Conservation (phyloP, 202 grass and related monocot species). For the Zizania palustris region DNA sequence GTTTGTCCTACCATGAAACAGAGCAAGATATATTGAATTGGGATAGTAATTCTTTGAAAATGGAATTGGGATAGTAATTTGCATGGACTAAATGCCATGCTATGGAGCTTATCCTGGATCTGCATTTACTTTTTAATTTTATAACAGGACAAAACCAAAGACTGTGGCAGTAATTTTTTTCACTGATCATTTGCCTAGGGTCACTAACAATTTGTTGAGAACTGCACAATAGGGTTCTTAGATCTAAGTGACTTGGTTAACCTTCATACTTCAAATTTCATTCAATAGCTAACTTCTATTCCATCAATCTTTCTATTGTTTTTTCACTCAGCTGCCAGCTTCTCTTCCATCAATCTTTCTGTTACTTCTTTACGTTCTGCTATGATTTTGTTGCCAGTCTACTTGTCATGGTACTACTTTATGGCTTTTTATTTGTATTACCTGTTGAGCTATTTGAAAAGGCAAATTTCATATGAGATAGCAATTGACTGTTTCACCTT, state of each 20-base stretch:
- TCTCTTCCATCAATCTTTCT: background rate
- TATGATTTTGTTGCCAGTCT: background rate
- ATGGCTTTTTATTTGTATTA: background rate
- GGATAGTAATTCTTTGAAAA: background rate
- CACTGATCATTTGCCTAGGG: conserved; percentile 1
- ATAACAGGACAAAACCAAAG: background rate
- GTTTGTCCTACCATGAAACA: background rate
- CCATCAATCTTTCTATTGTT: background rate
- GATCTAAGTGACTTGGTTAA: background rate
- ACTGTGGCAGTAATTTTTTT: background rate
- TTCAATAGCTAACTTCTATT: background rate
- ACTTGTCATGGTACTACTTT: background rate
- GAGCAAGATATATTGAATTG: background rate
- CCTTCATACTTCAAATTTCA: background rate
- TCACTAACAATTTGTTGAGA: background rate
- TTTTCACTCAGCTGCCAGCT: background rate
- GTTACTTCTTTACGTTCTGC: conserved; percentile 6
- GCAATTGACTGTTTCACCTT: background rate
- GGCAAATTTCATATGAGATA: background rate
- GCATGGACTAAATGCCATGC: background rate
- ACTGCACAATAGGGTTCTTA: conserved; percentile 10
- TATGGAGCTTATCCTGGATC: conserved; percentile 14
- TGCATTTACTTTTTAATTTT: background rate
- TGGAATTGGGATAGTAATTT: background rate
- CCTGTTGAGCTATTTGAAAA: background rate